Percentiles rank a stretch among this genome's conserved stretches.
phyloP scores from a whole-genome alignment of 2,329 filamentous ascomycete species.

The Chaetomium globosum region DNA sequence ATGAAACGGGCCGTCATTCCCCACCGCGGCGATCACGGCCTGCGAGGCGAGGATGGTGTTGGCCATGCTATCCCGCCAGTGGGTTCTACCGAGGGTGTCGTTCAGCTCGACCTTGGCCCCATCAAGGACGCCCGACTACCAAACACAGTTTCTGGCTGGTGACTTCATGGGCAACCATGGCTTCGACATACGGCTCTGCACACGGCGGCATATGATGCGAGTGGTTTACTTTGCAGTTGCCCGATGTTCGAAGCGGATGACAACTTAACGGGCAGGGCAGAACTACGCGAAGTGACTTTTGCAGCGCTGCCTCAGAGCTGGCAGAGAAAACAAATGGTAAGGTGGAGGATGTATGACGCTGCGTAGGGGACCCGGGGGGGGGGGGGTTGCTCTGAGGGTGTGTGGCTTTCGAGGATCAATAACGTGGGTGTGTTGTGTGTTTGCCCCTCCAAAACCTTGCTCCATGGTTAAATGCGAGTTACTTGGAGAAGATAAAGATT shows the following conservation, averaged over 20 bases:
- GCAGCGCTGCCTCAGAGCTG: not conserved
- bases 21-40: not conserved
- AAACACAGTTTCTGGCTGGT: not conserved
- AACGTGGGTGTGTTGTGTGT: slow-evolving; percentile 42
- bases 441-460: slow-evolving; percentile 37
- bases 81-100: not conserved
- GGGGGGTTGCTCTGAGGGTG: not conserved
- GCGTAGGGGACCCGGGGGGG: too few relatives aligned
- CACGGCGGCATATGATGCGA: slow-evolving; percentile 18
- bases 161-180: too few relatives aligned
- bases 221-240: slow-evolving; percentile 1
- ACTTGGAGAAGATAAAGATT: not conserved
- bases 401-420: slow-evolving; percentile 22
- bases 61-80: not conserved
- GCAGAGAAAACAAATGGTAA: not conserved
- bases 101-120: too few relatives aligned
- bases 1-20: too few relatives aligned
- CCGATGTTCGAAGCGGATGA: not conserved
- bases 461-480: not conserved
- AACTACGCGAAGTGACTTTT: not conserved
- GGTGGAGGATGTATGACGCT: not conserved
- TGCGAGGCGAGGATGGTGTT: not conserved
- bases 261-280: not conserved
- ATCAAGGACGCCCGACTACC: not conserved
- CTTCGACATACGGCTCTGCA: not conserved